These are phyloP conservation scores for Melampsora americana DNA, from an alignment of 1,284 basidiomycete species.

Conservation along the genomic window DNA sequence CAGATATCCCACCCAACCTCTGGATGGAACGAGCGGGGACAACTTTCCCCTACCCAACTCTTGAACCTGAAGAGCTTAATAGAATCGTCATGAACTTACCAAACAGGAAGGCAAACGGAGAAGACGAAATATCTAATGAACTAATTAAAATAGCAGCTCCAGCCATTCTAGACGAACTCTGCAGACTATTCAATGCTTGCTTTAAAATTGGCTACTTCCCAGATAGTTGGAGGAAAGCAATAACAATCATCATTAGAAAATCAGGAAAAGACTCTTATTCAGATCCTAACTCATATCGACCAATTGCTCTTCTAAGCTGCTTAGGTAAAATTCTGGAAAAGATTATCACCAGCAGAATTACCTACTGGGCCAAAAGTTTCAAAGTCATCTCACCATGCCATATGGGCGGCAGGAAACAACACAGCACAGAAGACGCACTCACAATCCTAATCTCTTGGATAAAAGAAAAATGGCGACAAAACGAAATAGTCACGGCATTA, in stretches of 20 bases:
- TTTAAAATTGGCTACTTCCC: neutral
- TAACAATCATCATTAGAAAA: neutral
- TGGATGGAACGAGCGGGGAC: too few species aligned
- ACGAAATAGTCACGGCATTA: neutral
- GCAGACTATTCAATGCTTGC: neutral
- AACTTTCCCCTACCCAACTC: too few species aligned
- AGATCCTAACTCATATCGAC: neutral
- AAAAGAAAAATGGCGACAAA: too few species aligned
- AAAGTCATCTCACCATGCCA: too few species aligned
- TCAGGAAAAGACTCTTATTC: neutral
- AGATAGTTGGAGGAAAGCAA: neutral
- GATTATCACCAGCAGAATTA: neutral
- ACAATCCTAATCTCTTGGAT: too few species aligned
- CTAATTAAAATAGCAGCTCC: neutral
- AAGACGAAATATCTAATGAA: conserved; percentile 6
- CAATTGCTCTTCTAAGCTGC: conserved; percentile 10
- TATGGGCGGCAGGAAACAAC: too few species aligned
- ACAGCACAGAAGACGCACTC: too few species aligned
- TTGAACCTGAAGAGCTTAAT: neutral
- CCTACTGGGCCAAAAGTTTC: neutral
- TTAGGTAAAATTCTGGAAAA: neutral
- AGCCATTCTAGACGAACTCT: neutral
- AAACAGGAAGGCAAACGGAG: too few species aligned
- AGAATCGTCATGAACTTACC: neutral
- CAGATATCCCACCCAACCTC: too few species aligned